Evolutionary conservation across 2,329 filamentous ascomycete species (phyloP).

Genomic region (Fusarium ramigenum): DNA sequence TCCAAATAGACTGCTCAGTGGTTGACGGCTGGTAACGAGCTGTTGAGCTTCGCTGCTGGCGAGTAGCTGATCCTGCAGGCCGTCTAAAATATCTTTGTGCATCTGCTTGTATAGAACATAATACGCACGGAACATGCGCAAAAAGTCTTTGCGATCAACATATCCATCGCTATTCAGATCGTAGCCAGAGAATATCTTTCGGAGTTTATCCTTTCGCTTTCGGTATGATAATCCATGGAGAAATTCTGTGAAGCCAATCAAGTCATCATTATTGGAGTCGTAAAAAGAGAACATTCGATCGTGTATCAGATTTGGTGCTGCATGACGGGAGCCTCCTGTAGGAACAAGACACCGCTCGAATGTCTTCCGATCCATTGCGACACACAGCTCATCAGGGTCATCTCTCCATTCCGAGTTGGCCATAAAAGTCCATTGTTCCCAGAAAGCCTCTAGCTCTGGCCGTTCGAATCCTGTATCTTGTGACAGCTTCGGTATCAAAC

Average conservation of each 20-base stretch:
- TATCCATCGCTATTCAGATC: slow-evolving; percentile 90
- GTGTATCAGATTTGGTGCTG: slow-evolving; percentile 87
- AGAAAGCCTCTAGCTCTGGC: slow-evolving; percentile 89
- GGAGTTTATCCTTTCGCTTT: slow-evolving; percentile 74
- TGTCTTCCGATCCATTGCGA: slow-evolving; percentile 90
- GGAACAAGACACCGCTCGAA: slow-evolving; percentile 93
- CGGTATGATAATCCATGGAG: slow-evolving; percentile 80
- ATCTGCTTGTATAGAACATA: slow-evolving; percentile 91
- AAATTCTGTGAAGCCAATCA: slow-evolving; percentile 95
- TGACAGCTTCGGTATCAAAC: slow-evolving; percentile 73
- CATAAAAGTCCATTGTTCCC: slow-evolving; percentile 96
- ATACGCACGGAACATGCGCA: slow-evolving; percentile 91
- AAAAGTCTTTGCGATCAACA: slow-evolving; percentile 84
- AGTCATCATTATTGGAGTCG: slow-evolving; percentile 86
- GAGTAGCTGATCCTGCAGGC: slow-evolving; percentile 80
- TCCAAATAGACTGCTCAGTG: slow-evolving; percentile 78
- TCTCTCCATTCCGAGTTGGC: slow-evolving; percentile 85
- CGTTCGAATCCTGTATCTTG: slow-evolving; percentile 82
- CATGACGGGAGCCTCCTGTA: slow-evolving; percentile 80
- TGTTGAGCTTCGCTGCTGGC: slow-evolving; percentile 80
- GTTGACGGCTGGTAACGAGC: slow-evolving; percentile 77
- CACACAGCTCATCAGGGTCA: slow-evolving; percentile 78
- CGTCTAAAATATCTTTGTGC: slow-evolving; percentile 82
- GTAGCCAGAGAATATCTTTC: slow-evolving; percentile 85
- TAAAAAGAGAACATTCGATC: slow-evolving; percentile 98